Base-by-base conservation (phyloP, 768 basidiomycete species). In the Obba rivulosa region DNA sequence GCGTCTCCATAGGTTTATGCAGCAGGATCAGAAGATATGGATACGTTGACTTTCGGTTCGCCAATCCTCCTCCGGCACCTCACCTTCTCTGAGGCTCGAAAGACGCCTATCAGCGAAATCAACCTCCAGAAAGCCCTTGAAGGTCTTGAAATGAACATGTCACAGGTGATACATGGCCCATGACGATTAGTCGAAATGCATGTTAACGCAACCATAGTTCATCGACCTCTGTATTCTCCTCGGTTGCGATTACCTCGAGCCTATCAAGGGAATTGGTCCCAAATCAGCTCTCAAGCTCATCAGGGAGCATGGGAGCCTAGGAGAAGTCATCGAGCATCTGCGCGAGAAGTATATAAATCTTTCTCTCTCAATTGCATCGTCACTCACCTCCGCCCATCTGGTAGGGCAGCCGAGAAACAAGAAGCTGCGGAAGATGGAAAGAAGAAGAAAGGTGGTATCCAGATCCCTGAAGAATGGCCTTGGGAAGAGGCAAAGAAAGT, bases 11-110 rank as follows among this genome's bases (percentile, higher is more conserved):
- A 92, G 90, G 92, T 98, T 22, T 98, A 91, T 64, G 96, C 91
- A 1, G 94, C 96, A 8, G 96, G 96, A 13, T 96, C 94, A 0
- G 96, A 98, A 68, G 96, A 99, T 66, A 99, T 99, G 96, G 96
- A 99, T 60, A 99, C 96, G 8, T 80, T 99, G 18, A 99, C 96
- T 1, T 99, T 99, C 73, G 78, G 81, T 56, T 72, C 95, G 0
- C 95, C 96, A 1, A 84, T 95, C 38, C 76, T 99, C 8, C 86
- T 88, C 57, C 90, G 96, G 23, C 96, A 97, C 67, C 79, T 99
- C 50, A 98, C 96, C 11, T 97, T 98, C 71, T 93, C 92, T 11
- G 96, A 99, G 63, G 94, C 94, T 13, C 92, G 95, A 66, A 98
- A 97, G 62, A 83, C 88, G 54, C 96, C 96, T 14, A 99, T 99